phyloP scores from a whole-genome alignment of 768 basidiomycete species.

The Phaeotremella fagi region DNA sequence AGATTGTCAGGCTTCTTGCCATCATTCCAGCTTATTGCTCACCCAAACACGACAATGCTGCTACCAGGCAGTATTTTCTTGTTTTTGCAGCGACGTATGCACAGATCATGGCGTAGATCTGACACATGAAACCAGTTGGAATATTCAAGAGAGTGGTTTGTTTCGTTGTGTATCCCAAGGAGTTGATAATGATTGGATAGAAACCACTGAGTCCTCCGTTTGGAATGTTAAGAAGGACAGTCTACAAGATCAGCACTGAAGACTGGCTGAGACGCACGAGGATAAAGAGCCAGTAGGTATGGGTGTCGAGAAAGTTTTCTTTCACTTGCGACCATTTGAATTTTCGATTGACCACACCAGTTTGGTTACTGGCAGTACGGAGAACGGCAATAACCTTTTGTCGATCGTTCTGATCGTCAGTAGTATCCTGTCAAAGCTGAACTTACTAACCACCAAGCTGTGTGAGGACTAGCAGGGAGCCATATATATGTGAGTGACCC shows the following conservation, averaged over 20 bases:
- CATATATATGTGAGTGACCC: not conserved
- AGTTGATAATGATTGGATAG: conserved; percentile 22
- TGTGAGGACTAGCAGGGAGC: conserved; percentile 5
- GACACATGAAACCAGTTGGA: conserved; percentile 9
- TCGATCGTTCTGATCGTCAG: conserved; percentile 2
- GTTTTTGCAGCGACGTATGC: not conserved
- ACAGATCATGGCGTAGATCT: no score
- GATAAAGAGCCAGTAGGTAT: not conserved
- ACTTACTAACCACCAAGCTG: conserved; percentile 18
- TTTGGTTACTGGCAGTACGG: conserved; percentile 5
- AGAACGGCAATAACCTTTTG: conserved; percentile 11
- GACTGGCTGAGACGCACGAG: not conserved
- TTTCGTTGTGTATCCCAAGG: conserved; percentile 20
- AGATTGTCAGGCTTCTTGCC: no score
- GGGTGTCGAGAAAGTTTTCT: not conserved
- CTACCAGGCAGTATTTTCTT: conserved; percentile 3
- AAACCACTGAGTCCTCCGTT: conserved; percentile 17
- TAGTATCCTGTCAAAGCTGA: not conserved
- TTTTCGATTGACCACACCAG: conserved; percentile 8
- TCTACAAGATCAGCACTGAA: not conserved
- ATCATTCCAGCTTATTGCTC: no score
- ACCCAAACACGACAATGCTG: no score
- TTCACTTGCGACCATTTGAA: not conserved
- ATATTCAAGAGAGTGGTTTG: conserved; percentile 22
- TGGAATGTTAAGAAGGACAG: conserved; percentile 15